Base-by-base conservation (phyloP, 768 basidiomycete genomes). In the Saitozyma podzolica region DNA sequence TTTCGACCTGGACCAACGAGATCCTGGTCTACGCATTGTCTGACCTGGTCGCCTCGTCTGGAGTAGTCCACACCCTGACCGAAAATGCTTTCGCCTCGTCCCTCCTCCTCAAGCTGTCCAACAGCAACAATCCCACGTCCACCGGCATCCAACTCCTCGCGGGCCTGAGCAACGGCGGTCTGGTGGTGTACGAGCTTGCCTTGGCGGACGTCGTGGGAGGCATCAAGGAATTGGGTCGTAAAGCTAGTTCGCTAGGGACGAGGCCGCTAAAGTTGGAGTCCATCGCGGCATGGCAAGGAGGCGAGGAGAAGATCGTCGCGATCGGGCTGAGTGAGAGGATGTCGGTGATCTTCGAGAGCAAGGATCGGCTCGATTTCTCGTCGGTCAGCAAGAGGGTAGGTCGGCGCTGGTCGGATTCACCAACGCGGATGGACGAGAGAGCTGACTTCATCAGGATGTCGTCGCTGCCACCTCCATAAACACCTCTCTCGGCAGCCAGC, bases 141-240 rank as follows among this genome's bases (percentile, higher is more conserved):
- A 61, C 57, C 40, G 64, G 64, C 9, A 51, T 69, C 0, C 69
- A 66, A 39, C 56, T 79, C 6, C 63, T 79, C 10, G 73, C 72
- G 29, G 78, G 78, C 4, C 47, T 73, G 16, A 73, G 73, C 52
- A 72, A 77, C 66, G 78, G 78, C 10, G 58, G 66, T 13, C 61
- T 75, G 50, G 50, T 74, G 50, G 59, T 59, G 4, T 72, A 73
- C 62, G 73, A 74, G 17, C 41, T 72, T 19, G 63, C 63, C 29
- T 11, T 48, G 13, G 58, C 9, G 19, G 45, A 50, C 40, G 20
- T 40, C 52, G 39, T 60, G 39, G 65, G 56, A 2, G 54, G 62
- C 9, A 11, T 67, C 10, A 49, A 14, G 3, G 56, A 73, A 40
- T 61, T 63, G 19, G 54, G 61, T 13, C 65, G 69, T 14, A 73